Evolutionary conservation across 2,329 filamentous ascomycete species (phyloP).

Genomic region (Aureobasidium sp.): DNA sequence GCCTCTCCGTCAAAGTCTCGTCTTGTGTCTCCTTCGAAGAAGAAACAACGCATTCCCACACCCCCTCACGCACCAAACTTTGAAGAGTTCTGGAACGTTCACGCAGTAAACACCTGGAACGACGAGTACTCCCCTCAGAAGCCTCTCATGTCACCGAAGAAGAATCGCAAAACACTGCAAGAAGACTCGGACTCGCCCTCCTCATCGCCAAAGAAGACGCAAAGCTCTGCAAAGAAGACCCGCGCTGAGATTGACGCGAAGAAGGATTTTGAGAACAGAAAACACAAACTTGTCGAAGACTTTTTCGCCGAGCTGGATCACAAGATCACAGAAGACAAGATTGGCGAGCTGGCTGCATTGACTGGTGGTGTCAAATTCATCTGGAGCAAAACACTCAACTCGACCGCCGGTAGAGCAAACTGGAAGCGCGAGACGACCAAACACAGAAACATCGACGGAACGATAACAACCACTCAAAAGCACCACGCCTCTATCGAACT

Average conservation of each 20-base stretch:
- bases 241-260: conserved; percentile 33
- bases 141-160: conserved; percentile 31
- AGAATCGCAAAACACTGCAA: conserved; percentile 19
- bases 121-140: conserved; percentile 51
- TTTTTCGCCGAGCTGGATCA: conserved; percentile 64
- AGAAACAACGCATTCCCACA: conserved; percentile 39
- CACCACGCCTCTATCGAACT: conserved; percentile 70
- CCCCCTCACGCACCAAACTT: conserved; percentile 46
- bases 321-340: conserved; percentile 51
- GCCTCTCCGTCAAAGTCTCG: conserved; percentile 33
- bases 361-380: conserved; percentile 63
- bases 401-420: conserved; percentile 58
- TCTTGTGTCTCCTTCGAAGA: conserved; percentile 41
- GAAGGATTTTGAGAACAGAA: conserved; percentile 54
- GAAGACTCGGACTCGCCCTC: conserved; percentile 18
- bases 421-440: conserved; percentile 39
- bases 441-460: conserved; percentile 17
- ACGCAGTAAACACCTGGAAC: conserved; percentile 54
- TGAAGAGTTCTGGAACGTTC: conserved; percentile 53
- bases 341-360: conserved; percentile 48
- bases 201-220: conserved; percentile 32
- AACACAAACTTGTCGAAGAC: conserved; percentile 51
- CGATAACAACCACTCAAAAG: conserved; percentile 22
- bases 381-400: conserved; percentile 72
- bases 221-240: conserved; percentile 25